phyloP scores from a whole-genome alignment of 352 stramenopile species.

The Aphanomyces invadans region DNA sequence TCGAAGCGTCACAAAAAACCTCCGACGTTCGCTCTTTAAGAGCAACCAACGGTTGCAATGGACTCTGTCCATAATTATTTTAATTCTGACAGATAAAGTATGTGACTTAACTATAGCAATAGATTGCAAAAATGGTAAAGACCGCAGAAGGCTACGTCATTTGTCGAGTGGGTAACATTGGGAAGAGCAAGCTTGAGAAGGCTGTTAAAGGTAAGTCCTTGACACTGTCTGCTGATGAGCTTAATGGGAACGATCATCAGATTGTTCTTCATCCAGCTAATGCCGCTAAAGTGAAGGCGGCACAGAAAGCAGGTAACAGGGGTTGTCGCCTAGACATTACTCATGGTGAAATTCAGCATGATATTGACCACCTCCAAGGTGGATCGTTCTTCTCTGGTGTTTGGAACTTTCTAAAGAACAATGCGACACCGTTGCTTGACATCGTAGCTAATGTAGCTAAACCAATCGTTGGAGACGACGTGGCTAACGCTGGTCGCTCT shows the following conservation, averaged over 20 bases:
- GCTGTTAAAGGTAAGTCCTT: neutral
- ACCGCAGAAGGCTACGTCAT: neutral
- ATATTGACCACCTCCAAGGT: neutral
- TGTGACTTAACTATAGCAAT: neutral
- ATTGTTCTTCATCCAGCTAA: slow-evolving; percentile 8
- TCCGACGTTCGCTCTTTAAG: neutral
- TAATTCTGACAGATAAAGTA: neutral
- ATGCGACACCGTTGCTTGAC: neutral
- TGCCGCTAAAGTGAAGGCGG: neutral
- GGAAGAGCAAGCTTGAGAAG: neutral
- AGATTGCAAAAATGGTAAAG: neutral
- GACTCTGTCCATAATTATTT: slow-evolving; percentile 1
- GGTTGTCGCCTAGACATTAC: neutral
- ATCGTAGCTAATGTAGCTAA: neutral
- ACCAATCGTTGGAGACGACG: neutral
- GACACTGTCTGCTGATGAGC: neutral
- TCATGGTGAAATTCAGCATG: neutral
- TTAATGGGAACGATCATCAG: neutral
- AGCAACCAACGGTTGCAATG: too few relatives aligned
- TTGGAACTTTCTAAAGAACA: neutral
- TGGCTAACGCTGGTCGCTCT: neutral
- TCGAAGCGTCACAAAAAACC: neutral
- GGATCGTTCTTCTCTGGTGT: neutral
- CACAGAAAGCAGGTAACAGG: neutral
- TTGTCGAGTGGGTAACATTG: neutral